Evolutionary conservation across 1,139 yeast species (phyloP).

Genomic region (Geotrichum cucujoidarum): DNA sequence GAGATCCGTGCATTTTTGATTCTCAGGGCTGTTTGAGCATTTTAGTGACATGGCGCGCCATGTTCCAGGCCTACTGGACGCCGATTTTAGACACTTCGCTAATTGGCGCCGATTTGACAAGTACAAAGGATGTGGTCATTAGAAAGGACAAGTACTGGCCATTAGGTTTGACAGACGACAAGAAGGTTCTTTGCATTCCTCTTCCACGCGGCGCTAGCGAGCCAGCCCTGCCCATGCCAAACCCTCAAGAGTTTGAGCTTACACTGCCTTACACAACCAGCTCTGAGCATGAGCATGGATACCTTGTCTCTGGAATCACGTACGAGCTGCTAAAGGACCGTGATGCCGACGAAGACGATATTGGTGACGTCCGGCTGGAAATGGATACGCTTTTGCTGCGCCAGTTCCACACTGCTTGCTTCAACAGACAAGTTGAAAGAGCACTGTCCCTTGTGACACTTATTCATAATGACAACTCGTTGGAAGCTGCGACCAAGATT

Average conservation of each 20-base stretch:
- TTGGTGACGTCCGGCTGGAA: conserved; percentile 31
- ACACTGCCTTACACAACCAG: conserved; percentile 48
- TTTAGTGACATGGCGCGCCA: conserved; percentile 67
- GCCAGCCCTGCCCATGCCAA: conserved; percentile 68
- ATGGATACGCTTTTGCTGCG: conserved; percentile 69
- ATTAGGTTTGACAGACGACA: conserved; percentile 59
- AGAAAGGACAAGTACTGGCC: conserved; percentile 67
- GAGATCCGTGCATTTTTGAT: conserved; percentile 84
- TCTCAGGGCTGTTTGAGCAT: conserved; percentile 68
- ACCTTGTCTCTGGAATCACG: conserved; percentile 26
- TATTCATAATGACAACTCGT: conserved; percentile 69
- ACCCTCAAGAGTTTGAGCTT: conserved; percentile 73
- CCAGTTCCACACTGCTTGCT: conserved; percentile 72
- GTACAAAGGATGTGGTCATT: conserved; percentile 21
- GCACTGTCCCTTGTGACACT: conserved; percentile 68
- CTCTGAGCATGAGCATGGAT: conserved; percentile 11
- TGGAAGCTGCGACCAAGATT: conserved; percentile 77
- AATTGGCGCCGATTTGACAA: conserved; percentile 24
- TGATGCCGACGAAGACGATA: conserved; percentile 24
- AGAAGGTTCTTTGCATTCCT: conserved; percentile 66
- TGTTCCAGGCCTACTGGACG: conserved; percentile 71
- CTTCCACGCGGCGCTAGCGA: conserved; percentile 54
- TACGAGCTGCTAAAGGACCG: conserved; percentile 30
- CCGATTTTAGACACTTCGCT: conserved; percentile 47
- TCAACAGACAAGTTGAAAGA: conserved; percentile 57